Evolutionary conservation across 2,329 filamentous ascomycete species (phyloP).

Genomic region (Pseudogymnoascus sp.): DNA sequence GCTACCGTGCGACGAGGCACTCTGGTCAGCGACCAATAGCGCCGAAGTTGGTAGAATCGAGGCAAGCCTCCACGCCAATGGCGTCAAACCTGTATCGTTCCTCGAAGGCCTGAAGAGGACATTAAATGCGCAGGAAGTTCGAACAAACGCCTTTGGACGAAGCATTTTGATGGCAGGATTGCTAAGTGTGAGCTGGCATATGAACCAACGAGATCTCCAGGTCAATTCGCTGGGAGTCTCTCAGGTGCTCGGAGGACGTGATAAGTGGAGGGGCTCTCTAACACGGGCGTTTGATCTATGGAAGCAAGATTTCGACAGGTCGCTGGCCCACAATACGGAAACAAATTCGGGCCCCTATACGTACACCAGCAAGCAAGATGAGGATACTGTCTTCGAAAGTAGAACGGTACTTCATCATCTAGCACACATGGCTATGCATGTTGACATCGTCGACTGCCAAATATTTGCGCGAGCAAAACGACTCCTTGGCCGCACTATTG

Average conservation of each 20-base stretch:
- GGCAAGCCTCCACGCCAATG: slow-evolving; percentile 70
- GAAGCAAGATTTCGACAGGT: slow-evolving; percentile 86
- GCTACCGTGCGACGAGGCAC: slow-evolving; percentile 82
- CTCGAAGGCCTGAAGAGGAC: slow-evolving; percentile 87
- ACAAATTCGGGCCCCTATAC: slow-evolving; percentile 47
- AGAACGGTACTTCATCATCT: slow-evolving; percentile 86
- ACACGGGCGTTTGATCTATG: slow-evolving; percentile 88
- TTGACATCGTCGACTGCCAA: slow-evolving; percentile 95
- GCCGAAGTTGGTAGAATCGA: slow-evolving; percentile 82
- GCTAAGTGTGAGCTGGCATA: slow-evolving; percentile 91
- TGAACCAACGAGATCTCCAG: slow-evolving; percentile 93
- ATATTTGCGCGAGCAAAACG: slow-evolving; percentile 86
- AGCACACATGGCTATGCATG: slow-evolving; percentile 96
- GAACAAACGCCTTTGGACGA: slow-evolving; percentile 88
- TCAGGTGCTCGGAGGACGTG: slow-evolving; percentile 73
- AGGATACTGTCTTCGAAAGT: slow-evolving; percentile 70
- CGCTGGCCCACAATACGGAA: slow-evolving; percentile 54
- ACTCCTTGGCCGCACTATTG: slow-evolving; percentile 79
- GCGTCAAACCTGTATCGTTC: slow-evolving; percentile 79
- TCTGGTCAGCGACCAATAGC: slow-evolving; percentile 87
- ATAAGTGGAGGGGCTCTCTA: slow-evolving; percentile 83
- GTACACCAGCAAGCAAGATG: slow-evolving; percentile 55
- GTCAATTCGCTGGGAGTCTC: slow-evolving; percentile 78
- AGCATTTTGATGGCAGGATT: slow-evolving; percentile 92
- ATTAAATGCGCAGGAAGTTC: slow-evolving; percentile 75